Conservation (phyloP, 192 early-diverging fungal genomes). For the Linnemannia hyalina region DNA sequence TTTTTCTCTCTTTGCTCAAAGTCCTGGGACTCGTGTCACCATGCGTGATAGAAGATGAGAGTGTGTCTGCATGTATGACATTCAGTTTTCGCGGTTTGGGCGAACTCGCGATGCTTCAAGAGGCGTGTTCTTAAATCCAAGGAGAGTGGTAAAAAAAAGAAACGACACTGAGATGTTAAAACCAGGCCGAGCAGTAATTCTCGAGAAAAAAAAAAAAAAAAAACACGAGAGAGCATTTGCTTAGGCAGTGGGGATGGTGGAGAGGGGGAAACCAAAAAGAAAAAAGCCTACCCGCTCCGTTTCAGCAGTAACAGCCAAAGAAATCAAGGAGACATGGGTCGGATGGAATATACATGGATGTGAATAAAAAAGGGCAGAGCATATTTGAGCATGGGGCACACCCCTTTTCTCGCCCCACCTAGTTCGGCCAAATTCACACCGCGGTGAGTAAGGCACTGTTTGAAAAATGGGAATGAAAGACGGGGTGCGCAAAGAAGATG, state of each 20-base stretch:
- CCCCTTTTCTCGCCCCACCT: too few species aligned
- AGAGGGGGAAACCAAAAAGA: background rate
- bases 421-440: too few species aligned
- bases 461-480: too few species aligned
- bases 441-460: too few species aligned
- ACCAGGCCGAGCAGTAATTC: background rate
- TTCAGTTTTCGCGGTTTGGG: background rate
- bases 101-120: background rate
- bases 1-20: background rate
- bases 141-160: background rate
- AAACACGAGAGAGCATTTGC: background rate
- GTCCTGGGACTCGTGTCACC: too few species aligned
- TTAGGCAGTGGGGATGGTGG: background rate
- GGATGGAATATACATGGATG: background rate
- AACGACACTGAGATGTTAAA: too few species aligned
- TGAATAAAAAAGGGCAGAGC: too few species aligned
- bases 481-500: too few species aligned
- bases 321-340: background rate
- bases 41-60: background rate
- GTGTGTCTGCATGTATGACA: background rate
- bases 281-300: background rate
- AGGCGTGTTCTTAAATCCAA: background rate
- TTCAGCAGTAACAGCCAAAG: background rate
- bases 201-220: background rate
- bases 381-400: too few species aligned